A percentile compares a stretch with the other conserved stretches of the same genome.
These are phyloP conservation scores for Russula emetica DNA, from an alignment of 768 basidiomycete genomes.

Conservation along the genomic window DNA sequence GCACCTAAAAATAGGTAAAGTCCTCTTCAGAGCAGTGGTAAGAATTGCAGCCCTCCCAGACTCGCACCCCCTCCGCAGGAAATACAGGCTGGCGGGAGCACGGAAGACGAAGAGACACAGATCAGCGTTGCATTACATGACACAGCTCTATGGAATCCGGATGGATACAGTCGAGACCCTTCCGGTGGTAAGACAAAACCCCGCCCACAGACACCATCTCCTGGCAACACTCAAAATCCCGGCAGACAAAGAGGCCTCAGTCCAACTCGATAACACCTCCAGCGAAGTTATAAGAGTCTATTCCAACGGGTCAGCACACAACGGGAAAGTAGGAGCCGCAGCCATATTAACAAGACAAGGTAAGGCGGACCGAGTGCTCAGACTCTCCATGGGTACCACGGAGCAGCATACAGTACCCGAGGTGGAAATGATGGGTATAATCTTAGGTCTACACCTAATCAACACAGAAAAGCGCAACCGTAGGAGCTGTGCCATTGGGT, in stretches of 20 bases:
- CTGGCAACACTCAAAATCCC: too few relatives aligned
- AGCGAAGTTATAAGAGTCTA: too few relatives aligned
- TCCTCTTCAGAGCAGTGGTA: background rate
- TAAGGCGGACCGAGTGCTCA: background rate
- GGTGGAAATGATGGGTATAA: background rate
- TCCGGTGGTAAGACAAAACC: background rate
- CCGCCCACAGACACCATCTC: too few relatives aligned
- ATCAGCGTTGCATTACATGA: background rate
- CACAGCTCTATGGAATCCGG: background rate
- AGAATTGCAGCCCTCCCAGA: slow-evolving; percentile 1
- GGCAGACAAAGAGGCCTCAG: too few relatives aligned
- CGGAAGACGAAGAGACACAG: background rate
- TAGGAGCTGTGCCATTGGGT: background rate
- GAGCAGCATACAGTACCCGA: background rate
- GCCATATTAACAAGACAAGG: background rate
- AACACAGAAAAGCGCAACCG: background rate
- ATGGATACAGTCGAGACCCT: background rate
- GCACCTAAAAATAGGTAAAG: background rate
- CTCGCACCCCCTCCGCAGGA: background rate
- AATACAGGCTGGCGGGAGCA: fast-evolving
- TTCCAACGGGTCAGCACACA: too few relatives aligned
- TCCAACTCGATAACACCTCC: too few relatives aligned
- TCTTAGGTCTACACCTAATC: background rate
- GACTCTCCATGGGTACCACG: background rate
- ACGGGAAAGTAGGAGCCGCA: background rate